These are phyloP conservation scores for Mycena maculata DNA, from an alignment of 768 basidiomycete species.

Conservation along the genomic window DNA sequence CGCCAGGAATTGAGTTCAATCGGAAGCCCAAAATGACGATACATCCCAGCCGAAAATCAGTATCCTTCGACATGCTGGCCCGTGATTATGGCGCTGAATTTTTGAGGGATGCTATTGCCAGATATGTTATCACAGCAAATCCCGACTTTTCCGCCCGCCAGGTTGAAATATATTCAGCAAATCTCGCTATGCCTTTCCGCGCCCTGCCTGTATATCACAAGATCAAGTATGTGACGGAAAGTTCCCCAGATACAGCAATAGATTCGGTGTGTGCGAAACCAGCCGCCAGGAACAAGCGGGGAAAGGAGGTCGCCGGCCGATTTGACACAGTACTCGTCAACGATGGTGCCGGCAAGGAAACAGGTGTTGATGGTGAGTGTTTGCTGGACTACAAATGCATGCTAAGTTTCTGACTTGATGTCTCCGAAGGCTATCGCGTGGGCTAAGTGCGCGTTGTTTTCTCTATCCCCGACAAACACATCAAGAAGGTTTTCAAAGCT, in stretches of 20 bases:
- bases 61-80: background rate
- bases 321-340: background rate
- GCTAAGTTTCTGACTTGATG: background rate
- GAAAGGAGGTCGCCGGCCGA: background rate
- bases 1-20: background rate
- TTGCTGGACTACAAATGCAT: background rate
- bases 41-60: background rate
- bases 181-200: background rate
- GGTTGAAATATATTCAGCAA: background rate
- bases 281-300: background rate
- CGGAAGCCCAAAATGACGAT: background rate
- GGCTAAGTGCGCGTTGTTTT: background rate
- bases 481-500: background rate
- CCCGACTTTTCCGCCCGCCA: background rate
- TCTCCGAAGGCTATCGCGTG: background rate
- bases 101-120: constrained; percentile 1
- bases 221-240: background rate
- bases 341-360: background rate
- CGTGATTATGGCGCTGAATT: background rate
- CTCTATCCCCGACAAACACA: background rate
- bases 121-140: background rate
- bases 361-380: background rate
- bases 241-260: background rate
- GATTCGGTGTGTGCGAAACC: background rate
- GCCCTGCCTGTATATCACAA: background rate